These are phyloP conservation scores for Hericium rajendrae DNA, from an alignment of 768 basidiomycete genomes.

Conservation along the genomic window DNA sequence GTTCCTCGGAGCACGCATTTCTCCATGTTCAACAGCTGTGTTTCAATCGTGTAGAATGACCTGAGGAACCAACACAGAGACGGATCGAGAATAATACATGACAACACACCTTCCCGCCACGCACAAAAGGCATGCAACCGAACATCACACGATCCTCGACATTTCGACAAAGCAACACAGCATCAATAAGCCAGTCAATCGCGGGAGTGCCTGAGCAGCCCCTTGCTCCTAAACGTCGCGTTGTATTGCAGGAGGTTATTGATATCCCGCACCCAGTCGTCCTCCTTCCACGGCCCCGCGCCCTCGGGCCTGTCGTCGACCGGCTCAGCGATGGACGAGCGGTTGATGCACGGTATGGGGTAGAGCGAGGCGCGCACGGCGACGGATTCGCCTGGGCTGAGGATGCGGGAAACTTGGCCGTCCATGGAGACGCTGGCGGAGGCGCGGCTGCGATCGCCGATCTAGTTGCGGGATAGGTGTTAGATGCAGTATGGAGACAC, in stretches of 20 bases:
- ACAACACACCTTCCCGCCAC: too few species aligned
- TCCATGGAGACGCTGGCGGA: conserved; percentile 91
- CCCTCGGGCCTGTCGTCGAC: conserved; percentile 43
- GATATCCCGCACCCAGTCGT: conserved; percentile 96
- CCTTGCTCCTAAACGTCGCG: conserved; percentile 86
- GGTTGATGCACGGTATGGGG: conserved; percentile 89
- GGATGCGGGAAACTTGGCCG: conserved; percentile 73
- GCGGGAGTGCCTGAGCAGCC: conserved; percentile 65
- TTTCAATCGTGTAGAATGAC: too few species aligned
- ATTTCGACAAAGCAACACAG: too few species aligned
- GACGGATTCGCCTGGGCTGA: conserved; percentile 80
- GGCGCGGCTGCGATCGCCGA: conserved; percentile 76
- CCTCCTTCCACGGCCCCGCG: conserved; percentile 71
- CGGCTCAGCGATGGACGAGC: conserved; percentile 62
- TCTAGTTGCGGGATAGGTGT: conserved; percentile 32
- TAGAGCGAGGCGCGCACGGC: conserved; percentile 77
- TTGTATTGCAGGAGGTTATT: conserved; percentile 93
- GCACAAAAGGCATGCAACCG: too few species aligned
- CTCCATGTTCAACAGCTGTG: too few species aligned
- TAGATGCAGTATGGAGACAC: too few species aligned
- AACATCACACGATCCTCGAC: too few species aligned
- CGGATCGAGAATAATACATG: too few species aligned
- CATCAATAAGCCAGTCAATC: conserved; percentile 25
- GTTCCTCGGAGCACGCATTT: too few species aligned
- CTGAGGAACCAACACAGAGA: too few species aligned